A percentile compares a stretch with the other conserved stretches of the same genome.
Conservation (phyloP, 495 filamentous ascomycete species). For the Evernia prunastri region DNA sequence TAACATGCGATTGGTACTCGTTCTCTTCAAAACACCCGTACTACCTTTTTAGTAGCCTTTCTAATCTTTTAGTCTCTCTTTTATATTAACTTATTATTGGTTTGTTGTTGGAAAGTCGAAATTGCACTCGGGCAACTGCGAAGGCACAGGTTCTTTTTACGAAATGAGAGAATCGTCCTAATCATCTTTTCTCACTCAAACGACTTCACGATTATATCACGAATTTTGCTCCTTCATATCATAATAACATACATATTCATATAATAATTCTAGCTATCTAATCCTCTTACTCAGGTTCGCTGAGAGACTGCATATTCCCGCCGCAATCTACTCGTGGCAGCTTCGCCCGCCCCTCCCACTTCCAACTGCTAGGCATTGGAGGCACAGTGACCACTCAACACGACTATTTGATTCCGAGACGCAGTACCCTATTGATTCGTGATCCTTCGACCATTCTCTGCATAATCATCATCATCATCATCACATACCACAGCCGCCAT, state of each 20-base stretch:
- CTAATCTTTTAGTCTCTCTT: background rate
- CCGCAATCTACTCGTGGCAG: background rate
- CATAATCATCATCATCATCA: too few relatives aligned
- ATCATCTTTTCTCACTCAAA: background rate
- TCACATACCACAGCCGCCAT: background rate
- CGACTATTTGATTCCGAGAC: too few relatives aligned
- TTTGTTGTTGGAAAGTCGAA: background rate
- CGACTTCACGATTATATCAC: background rate
- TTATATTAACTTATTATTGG: too few relatives aligned
- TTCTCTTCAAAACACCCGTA: background rate
- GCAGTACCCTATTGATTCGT: background rate
- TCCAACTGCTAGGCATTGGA: background rate
- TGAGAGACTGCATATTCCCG: background rate
- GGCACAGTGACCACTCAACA: conserved; percentile 1
- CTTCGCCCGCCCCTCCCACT: background rate
- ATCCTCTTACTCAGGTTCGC: background rate
- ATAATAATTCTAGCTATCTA: too few relatives aligned
- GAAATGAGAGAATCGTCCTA: background rate
- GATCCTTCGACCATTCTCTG: background rate
- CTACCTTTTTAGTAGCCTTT: background rate
- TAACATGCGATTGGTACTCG: conserved; percentile 1
- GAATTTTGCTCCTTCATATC: background rate
- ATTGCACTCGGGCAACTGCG: background rate
- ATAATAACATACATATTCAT: background rate
- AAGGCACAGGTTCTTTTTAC: background rate